Evolutionary conservation across 2,329 filamentous ascomycete species (phyloP), one percentile per base, ranked within the genome.

Genomic region (Aspergillus texensis): DNA sequence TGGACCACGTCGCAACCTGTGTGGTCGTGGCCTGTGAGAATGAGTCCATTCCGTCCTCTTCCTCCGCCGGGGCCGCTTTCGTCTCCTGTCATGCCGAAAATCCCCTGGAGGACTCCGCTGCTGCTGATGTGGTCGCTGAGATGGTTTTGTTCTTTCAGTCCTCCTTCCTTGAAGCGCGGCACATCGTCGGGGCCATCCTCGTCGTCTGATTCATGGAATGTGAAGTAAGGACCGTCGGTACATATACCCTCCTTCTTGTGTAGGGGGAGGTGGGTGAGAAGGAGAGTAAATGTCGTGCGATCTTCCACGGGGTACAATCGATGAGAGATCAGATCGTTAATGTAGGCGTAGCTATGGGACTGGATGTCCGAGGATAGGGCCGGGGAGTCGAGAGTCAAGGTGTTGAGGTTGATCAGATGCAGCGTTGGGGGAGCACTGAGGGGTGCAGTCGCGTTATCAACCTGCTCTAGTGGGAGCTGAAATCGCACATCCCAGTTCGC

Each of bases 21-120:
- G 76, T 99, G 95, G 74, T 99, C 95, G 75, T 99, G 95, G 0
- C 95, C 95, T 56, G 94, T 97, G 45, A 99, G 80, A 30, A 99
- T 88, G 6, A 98, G 80, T 0, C 94, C 94, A 10, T 83, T 85
- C 19, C 92, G 84, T 1, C 93, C 92, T 58, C 80, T 80, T 1
- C 93, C 93, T 12, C 78, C 74, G 0, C 82, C 88, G 0, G 87
- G 81, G 0, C 86, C 90, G 34, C 80, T 77, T 1, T 80, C 71
- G 66, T 91, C 85, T 6, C 85, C 87, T 71, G 83, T 91, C 78
- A 95, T 88, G 12, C 93, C 93, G 68, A 92, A 94, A 2, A 98
- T 86, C 1, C 93, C 92, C 76, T 96, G 89, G 1, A 97, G 80
- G n/a, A 97, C 87, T 1, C 89, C 90, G 58, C 84, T 85, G 4